phyloP scores from a whole-genome alignment of 768 basidiomycete species.

The Phylloporus sp. region DNA sequence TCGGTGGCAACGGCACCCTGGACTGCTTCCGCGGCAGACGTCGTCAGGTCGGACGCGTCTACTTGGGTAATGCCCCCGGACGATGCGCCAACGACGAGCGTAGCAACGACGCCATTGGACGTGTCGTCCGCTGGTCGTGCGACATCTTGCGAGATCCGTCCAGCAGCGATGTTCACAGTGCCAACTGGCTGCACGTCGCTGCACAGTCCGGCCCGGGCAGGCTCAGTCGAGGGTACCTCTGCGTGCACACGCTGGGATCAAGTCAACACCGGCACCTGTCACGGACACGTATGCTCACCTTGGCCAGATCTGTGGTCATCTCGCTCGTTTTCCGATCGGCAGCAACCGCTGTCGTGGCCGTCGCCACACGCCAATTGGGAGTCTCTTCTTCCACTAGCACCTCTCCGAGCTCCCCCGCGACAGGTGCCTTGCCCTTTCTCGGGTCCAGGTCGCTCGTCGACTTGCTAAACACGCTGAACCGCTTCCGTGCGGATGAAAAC shows the following conservation, averaged over 20 bases:
- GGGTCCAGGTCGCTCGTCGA: constrained; percentile 16
- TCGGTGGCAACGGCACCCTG: constrained; percentile 6
- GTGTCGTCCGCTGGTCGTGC: neutral
- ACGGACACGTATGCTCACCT: constrained; percentile 13
- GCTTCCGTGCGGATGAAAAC: constrained; percentile 51
- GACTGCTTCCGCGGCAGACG: constrained; percentile 7
- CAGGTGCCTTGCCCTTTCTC: constrained; percentile 35
- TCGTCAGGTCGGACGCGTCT: constrained; percentile 6
- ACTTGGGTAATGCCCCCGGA: neutral
- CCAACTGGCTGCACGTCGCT: too few species aligned
- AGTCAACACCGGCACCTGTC: constrained; percentile 3
- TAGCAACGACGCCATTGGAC: neutral
- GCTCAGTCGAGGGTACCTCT: constrained; percentile 17
- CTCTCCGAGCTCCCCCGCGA: constrained; percentile 71
- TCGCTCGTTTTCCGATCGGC: constrained; percentile 10
- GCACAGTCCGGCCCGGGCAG: neutral
- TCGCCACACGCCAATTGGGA: too few species aligned
- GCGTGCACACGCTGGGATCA: constrained; percentile 1
- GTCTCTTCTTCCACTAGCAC: constrained; percentile 51
- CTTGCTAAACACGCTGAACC: constrained; percentile 58
- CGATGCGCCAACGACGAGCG: neutral
- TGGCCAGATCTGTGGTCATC: neutral
- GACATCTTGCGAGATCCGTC: neutral
- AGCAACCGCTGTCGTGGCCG: constrained; percentile 18
- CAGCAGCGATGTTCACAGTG: neutral